Conservation (phyloP, 2,329 filamentous ascomycete genomes). For the Fusarium sp. region DNA sequence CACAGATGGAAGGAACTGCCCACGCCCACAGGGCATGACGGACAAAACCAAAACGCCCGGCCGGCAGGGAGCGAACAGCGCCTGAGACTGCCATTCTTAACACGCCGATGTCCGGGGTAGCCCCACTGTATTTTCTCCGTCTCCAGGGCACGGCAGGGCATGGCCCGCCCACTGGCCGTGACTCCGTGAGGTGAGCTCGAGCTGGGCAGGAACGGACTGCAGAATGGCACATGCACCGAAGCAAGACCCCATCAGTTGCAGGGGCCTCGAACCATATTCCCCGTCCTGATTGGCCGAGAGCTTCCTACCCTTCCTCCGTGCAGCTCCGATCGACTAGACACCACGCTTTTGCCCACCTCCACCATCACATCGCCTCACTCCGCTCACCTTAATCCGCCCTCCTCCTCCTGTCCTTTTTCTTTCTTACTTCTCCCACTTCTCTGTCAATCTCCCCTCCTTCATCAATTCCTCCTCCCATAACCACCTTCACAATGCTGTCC, state of each 20-base stretch:
- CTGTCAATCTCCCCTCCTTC: conserved; percentile 22
- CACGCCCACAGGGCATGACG: neutral
- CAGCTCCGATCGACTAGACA: conserved; percentile 43
- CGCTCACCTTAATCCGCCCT: conserved; percentile 9
- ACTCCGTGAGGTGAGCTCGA: conserved; percentile 30
- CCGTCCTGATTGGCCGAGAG: conserved; percentile 28
- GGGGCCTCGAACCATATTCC: conserved; percentile 30
- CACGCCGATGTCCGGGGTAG: conserved; percentile 45
- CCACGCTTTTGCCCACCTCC: conserved; percentile 39
- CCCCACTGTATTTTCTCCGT: conserved; percentile 32
- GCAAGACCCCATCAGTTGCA: conserved; percentile 25
- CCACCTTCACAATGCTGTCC: conserved; percentile 62
- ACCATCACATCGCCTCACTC: conserved; percentile 39
- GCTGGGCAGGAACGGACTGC: conserved; percentile 8
- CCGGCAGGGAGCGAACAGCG: neutral
- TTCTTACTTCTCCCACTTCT: conserved; percentile 23
- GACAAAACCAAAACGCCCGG: neutral
- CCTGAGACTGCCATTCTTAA: conserved; percentile 24
- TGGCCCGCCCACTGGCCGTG: conserved; percentile 4
- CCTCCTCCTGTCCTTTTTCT: conserved; percentile 17
- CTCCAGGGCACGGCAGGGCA: neutral
- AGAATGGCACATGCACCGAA: conserved; percentile 19
- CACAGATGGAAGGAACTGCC: conserved; percentile 2
- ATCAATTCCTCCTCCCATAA: conserved; percentile 19
- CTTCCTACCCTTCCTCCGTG: conserved; percentile 29